These are phyloP conservation scores for Arachnopeziza araneosa DNA, from an alignment of 2,329 filamentous ascomycete species.

Conservation along the genomic window DNA sequence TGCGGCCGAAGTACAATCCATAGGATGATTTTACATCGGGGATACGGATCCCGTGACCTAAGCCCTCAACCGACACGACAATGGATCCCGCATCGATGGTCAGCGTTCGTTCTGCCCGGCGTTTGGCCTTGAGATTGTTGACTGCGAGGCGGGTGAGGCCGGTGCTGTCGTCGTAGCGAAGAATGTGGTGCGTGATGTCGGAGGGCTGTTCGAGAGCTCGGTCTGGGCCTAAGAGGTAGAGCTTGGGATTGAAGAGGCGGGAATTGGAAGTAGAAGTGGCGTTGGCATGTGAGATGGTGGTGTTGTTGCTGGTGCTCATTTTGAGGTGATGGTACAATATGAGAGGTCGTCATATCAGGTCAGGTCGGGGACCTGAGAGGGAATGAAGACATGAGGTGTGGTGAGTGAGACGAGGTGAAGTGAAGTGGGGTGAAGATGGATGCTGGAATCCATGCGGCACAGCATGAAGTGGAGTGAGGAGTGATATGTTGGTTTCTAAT, in stretches of 20 bases:
- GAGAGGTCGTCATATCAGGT: background rate
- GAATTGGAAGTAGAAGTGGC: background rate
- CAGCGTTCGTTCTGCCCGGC: slow-evolving; percentile 2
- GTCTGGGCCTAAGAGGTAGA: slow-evolving; percentile 4
- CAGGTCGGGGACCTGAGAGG: background rate
- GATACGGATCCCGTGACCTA: background rate
- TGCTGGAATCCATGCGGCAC: background rate
- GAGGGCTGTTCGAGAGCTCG: slow-evolving; percentile 5
- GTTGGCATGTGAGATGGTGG: background rate
- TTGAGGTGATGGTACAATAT: background rate
- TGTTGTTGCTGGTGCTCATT: background rate
- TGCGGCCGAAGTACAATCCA: slow-evolving; percentile 1
- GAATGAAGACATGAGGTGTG: background rate
- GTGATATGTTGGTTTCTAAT: background rate
- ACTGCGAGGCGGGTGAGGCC: slow-evolving; percentile 4
- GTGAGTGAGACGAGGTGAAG: too few relatives aligned
- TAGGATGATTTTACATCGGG: background rate
- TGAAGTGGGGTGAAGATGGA: background rate
- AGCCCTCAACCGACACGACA: slow-evolving; percentile 5
- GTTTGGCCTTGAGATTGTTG: slow-evolving; percentile 7
- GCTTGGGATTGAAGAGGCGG: slow-evolving; percentile 6
- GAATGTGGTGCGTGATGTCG: slow-evolving; percentile 8
- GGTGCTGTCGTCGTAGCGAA: background rate
- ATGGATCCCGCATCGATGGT: background rate
- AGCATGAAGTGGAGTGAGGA: background rate